Evolutionary conservation across 768 basidiomycete genomes (phyloP), one percentile per base, ranked within the genome.

Genomic region (Lepiota venenata): DNA sequence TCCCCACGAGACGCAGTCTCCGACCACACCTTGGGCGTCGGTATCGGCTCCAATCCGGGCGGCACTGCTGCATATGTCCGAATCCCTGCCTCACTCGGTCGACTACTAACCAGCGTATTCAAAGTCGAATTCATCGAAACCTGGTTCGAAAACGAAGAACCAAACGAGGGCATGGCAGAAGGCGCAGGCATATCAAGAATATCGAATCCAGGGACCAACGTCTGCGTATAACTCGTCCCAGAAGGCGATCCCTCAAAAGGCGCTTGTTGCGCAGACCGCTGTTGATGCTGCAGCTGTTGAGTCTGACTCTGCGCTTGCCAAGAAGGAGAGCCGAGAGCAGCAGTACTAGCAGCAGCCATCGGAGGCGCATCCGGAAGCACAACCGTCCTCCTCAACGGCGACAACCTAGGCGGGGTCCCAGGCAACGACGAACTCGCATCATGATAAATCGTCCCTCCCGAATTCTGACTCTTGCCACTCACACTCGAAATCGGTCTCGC

Each of bases 361-460:
- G 22, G 15, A 50, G 58, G 16, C 39, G 55, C 8, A 35, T 65
- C 69, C 3, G 72, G 68, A 35, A 80, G 79, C 2, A 81, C 79
- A 52, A 79, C 47, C 8, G 79, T 81, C 36, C 78, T 69, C 4
- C 76, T 78, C 8, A 74, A 73, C 44, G 77, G 74, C 1, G 73
- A 58, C 41, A 75, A 52, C 1, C 70, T 60, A 5, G 75, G 74
- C 7, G 75, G 74, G 6, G 74, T 75, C 39, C 66, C 67, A 18
- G 81, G 77, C 14, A 71, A 36, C 2, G 81, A 80, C 0, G 84
- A 84, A 3, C 66, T 54, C 0, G 87, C 86, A 60, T 88, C 86
- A 56, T 83, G 82, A 59, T 83, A 88, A 2, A 84, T 60, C 0
- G 84, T 86, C 27, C 70, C 75, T 3, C 79, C 84, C 1, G 80